Conservation (phyloP, 306 rosid genomes). For the Inga oerstediana region DNA sequence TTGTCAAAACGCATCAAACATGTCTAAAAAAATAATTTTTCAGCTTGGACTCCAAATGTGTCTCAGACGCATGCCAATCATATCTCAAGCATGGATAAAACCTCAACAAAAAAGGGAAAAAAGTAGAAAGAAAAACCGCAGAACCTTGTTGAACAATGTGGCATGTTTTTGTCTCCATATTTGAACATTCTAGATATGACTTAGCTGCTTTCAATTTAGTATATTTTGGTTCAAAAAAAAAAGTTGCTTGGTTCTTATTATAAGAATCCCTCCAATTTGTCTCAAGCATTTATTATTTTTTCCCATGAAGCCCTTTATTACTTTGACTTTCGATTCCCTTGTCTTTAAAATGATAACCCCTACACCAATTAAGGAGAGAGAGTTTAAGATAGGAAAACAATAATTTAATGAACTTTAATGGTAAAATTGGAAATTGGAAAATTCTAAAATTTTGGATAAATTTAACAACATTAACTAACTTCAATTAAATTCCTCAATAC, state of each 20-base stretch:
- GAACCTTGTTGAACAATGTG: not conserved
- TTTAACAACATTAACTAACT: not conserved
- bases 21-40: not conserved
- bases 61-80: not conserved
- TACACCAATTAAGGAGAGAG: not conserved
- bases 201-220: not conserved
- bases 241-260: not conserved
- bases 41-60: not conserved
- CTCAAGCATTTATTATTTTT: not conserved
- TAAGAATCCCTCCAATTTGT: not conserved
- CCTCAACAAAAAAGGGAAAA: not conserved
- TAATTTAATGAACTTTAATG: not conserved
- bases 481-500: not conserved
- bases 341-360: not conserved
- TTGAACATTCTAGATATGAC: not conserved
- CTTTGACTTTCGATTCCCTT: not conserved
- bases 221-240: not conserved
- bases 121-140: not conserved
- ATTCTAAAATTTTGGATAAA: not conserved
- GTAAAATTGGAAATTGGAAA: not conserved
- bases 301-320: not conserved
- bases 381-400: not conserved
- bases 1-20: not conserved
- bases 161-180: not conserved
- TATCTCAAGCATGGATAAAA: not conserved